These are phyloP conservation scores for Monosporascus cannonballus DNA, from an alignment of 2,329 filamentous ascomycete genomes.

Conservation along the genomic window DNA sequence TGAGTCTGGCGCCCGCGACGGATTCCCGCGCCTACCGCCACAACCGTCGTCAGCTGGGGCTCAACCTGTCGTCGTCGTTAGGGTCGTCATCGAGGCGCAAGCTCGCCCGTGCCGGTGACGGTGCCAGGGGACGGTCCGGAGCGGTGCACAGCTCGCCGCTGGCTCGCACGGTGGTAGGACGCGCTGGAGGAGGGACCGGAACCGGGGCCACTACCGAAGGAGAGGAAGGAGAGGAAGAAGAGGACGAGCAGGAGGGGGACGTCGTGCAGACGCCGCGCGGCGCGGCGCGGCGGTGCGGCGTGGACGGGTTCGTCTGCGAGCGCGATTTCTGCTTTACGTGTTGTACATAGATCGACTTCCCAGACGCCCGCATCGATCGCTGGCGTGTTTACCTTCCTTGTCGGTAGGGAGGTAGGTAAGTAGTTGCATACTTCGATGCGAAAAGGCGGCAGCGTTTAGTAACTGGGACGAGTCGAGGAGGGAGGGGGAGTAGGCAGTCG, in stretches of 20 bases:
- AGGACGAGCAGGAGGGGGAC: background rate
- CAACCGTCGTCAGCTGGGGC: too few species aligned
- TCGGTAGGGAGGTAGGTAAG: background rate
- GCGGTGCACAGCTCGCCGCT: slow-evolving; percentile 21
- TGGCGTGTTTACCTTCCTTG: background rate
- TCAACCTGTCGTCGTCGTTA: too few species aligned
- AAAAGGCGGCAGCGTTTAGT: too few species aligned
- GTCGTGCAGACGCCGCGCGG: slow-evolving; percentile 43
- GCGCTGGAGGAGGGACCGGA: slow-evolving; percentile 12
- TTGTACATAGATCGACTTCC: slow-evolving; percentile 20
- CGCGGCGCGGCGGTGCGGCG: slow-evolving; percentile 44
- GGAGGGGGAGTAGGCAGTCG: too few species aligned
- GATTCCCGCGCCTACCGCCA: slow-evolving; percentile 9
- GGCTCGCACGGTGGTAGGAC: slow-evolving; percentile 14
- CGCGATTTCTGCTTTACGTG: slow-evolving; percentile 57
- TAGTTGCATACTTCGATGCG: too few species aligned
- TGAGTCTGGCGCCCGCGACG: slow-evolving; percentile 10
- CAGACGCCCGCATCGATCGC: background rate
- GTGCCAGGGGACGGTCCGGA: background rate
- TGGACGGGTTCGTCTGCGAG: slow-evolving; percentile 49
- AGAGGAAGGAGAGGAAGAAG: background rate
- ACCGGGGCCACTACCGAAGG: slow-evolving; percentile 5
- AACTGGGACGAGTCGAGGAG: too few species aligned
- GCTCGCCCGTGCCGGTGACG: background rate
- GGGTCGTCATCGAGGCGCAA: background rate